phyloP scores from a whole-genome alignment of 169 alveolate genomes.

The Plasmodium ovale region DNA sequence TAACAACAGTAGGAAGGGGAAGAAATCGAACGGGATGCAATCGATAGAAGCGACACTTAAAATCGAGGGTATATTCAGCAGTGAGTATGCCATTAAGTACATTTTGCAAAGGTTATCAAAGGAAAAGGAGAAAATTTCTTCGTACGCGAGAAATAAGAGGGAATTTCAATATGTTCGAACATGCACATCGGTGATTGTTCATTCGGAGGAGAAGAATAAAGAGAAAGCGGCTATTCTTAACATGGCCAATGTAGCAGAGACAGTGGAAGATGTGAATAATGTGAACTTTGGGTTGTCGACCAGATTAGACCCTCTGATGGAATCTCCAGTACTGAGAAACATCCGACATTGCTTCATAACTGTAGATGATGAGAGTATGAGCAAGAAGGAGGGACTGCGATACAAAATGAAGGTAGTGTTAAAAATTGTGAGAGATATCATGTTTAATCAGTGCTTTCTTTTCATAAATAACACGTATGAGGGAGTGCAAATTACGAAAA shows the following conservation, averaged over 20 bases:
- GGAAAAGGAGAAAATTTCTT: conserved; percentile 13
- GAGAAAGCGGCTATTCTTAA: neutral
- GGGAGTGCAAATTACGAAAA: conserved; percentile 52
- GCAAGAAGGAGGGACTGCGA: conserved; percentile 37
- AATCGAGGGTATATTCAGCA: conserved; percentile 1
- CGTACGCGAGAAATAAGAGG: conserved; percentile 8
- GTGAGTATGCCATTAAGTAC: neutral
- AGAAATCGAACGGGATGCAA: neutral
- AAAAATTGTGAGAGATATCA: conserved; percentile 43
- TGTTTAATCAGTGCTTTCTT: conserved; percentile 36
- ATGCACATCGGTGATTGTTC: conserved; percentile 39
- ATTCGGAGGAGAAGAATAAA: neutral
- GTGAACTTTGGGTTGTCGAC: no score
- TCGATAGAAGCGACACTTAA: conserved; percentile 2
- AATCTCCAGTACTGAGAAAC: conserved; percentile 37
- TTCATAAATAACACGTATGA: conserved; percentile 62
- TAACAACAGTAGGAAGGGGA: neutral
- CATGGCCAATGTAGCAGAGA: neutral
- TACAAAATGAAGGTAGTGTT: conserved; percentile 53
- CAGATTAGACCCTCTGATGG: no score
- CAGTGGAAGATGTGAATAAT: neutral
- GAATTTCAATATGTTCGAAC: conserved; percentile 39
- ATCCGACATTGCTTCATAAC: conserved; percentile 55
- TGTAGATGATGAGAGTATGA: conserved; percentile 32
- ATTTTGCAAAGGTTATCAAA: conserved; percentile 19